Evolutionary conservation across 768 basidiomycete genomes (phyloP), one percentile per base, ranked within the genome.

Genomic region (Brasilioporus rufonigricans): DNA sequence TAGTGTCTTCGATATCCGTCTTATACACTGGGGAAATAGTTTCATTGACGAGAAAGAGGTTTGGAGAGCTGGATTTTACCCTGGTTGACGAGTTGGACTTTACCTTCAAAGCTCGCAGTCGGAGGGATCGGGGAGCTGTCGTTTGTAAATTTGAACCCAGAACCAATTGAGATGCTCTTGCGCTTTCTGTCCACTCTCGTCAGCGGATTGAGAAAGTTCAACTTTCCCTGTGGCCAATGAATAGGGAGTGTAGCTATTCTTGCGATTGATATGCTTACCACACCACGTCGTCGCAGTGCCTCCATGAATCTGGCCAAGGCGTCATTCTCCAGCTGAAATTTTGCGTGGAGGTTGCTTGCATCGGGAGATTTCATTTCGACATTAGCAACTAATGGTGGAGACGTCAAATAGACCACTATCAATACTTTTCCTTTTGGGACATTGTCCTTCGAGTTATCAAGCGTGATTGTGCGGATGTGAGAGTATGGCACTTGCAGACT

Each of bases 401-500:
- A 65, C 6, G 66, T 65, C 45, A 77, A 60, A 29, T 62, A 47
- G 23, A 75, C 53, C 39, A 55, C 69, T 46, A 81, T 66, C 21
- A 26, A 32, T 11, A 60, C 56, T 49, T 56, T 65, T 38, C 61
- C 61, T 43, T 56, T 52, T 0, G 65, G 52, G 24, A 44, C 53
- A 32, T 51, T 24, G 55, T 62, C 52, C 19, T 65, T 61, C 18
- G 68, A 66, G 39, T 62, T 51, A 59, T 64, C 48, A 26, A 72
- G 32, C 40, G 63, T 63, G 46, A 69, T 61, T 24, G 61, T 61
- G 55, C 58, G 52, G 53, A 66, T n/a, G 65, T 64, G 44, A 70
- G 58, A 24, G 63, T 79, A 84, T 4, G 71, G 68, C 3, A 82
- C 67, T 48, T 76, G 73, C 21, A 86, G 67, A 5, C 80, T 82